These are phyloP conservation scores for Piper betle DNA, from an alignment of 164 flowering plant species.

Conservation along the genomic window DNA sequence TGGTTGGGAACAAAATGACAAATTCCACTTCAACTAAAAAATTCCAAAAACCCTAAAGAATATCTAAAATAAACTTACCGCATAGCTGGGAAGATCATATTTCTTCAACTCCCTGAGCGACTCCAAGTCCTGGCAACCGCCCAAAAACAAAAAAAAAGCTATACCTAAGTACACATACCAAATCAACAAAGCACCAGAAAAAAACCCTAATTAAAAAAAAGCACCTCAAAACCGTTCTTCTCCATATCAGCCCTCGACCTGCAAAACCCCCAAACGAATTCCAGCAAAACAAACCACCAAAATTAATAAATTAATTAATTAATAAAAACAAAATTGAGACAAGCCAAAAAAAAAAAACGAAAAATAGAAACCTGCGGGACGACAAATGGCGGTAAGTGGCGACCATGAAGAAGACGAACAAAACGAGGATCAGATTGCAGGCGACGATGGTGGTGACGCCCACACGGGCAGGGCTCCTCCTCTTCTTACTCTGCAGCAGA, in stretches of 20 bases:
- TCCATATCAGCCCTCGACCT: slow-evolving; percentile 27
- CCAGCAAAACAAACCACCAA: slow-evolving; percentile 4
- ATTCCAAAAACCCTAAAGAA: not conserved
- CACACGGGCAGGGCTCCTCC: slow-evolving; percentile 57
- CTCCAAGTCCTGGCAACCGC: slow-evolving; percentile 27
- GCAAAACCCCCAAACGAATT: not conserved
- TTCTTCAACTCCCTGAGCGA: slow-evolving; percentile 27
- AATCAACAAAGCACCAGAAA: not conserved
- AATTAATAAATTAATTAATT: too few species aligned
- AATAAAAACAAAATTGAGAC: too few species aligned
- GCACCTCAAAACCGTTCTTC: slow-evolving; percentile 24
- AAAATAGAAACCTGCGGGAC: slow-evolving; percentile 32
- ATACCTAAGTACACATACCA: not conserved
- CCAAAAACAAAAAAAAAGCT: too few species aligned
- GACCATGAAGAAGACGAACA: slow-evolving; percentile 41
- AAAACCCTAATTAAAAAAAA: not conserved
- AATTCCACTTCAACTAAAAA: not conserved
- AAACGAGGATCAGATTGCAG: slow-evolving; percentile 34
- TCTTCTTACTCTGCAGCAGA: slow-evolving; percentile 70
- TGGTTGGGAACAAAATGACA: too few species aligned
- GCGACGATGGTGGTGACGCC: slow-evolving; percentile 42
- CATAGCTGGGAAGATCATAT: slow-evolving; percentile 64
- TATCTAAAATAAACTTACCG: slow-evolving; percentile 39
- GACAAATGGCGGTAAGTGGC: slow-evolving; percentile 51
- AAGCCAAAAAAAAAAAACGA: too few species aligned